Percentiles rank a stretch among this genome's conserved stretches.
phyloP scores from a whole-genome alignment of 2,329 filamentous ascomycete genomes.

The Calonectria naviculata region DNA sequence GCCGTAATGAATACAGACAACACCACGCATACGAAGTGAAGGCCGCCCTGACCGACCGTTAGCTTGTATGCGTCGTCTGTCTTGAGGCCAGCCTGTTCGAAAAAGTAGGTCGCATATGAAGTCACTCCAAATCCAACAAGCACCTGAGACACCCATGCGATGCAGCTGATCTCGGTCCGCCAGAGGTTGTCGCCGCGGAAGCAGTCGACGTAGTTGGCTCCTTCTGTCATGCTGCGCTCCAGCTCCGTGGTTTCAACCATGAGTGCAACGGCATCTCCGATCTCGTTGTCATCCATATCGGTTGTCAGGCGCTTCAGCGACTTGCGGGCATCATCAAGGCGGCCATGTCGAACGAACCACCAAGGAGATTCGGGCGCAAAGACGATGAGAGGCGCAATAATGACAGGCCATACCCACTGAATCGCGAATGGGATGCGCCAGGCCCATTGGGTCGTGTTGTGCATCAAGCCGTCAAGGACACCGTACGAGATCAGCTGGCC shows the following conservation, averaged over 20 bases:
- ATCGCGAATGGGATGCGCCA: constrained; percentile 46
- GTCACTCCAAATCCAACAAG: constrained; percentile 37
- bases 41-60: constrained; percentile 50
- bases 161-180: constrained; percentile 42
- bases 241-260: constrained; percentile 47
- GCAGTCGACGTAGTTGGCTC: constrained; percentile 35
- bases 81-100: constrained; percentile 53
- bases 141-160: constrained; percentile 41
- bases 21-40: constrained; percentile 53
- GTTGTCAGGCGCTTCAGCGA: constrained; percentile 45
- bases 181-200: constrained; percentile 40
- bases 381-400: neutral
- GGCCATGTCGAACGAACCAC: constrained; percentile 52
- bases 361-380: constrained; percentile 5
- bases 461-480: neutral
- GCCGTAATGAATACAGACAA: constrained; percentile 53
- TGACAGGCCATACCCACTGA: constrained; percentile 44
- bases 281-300: constrained; percentile 56
- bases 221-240: constrained; percentile 48
- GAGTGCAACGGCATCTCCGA: constrained; percentile 54
- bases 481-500: neutral
- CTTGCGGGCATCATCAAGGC: constrained; percentile 44
- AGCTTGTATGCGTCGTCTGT: constrained; percentile 51
- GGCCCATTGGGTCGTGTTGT: constrained; percentile 35
- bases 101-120: constrained; percentile 51